phyloP scores from a whole-genome alignment of 306 rosid species.

The Malus asiatica region DNA sequence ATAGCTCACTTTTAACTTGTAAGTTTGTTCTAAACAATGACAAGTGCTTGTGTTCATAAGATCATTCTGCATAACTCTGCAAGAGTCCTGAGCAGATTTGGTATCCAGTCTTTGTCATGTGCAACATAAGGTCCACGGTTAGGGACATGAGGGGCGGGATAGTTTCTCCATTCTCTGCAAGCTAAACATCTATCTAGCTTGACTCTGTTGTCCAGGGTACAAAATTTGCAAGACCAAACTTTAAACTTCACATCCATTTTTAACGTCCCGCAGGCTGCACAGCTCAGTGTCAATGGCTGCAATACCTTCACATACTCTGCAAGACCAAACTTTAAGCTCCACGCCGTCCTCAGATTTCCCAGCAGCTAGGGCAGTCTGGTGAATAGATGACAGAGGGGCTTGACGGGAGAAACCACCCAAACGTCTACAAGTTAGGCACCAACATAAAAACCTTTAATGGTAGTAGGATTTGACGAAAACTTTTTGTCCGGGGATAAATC shows the following conservation, averaged over 20 bases:
- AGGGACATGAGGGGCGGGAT: conserved; percentile 39
- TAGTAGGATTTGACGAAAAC: neutral
- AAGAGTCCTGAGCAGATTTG: neutral
- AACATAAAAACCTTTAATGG: neutral
- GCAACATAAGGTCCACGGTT: conserved; percentile 23
- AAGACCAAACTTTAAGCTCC: conserved; percentile 4
- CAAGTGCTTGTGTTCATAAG: neutral
- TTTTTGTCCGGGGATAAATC: neutral
- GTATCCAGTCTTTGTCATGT: conserved; percentile 14
- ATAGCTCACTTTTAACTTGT: too few species aligned
- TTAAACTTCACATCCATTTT: conserved; percentile 21
- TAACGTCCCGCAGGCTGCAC: conserved; percentile 38
- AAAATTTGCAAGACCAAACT: conserved; percentile 57
- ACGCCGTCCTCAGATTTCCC: conserved; percentile 47
- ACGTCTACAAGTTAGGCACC: conserved; percentile 9
- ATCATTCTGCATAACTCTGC: neutral
- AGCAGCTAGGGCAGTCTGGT: conserved; percentile 42
- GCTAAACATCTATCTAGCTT: conserved; percentile 44
- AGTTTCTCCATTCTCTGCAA: conserved; percentile 56
- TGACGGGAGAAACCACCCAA: conserved; percentile 46
- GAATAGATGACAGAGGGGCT: conserved; percentile 28
- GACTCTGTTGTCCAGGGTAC: conserved; percentile 42
- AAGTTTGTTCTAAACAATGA: too few species aligned
- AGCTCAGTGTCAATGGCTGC: conserved; percentile 35
- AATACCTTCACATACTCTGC: neutral